These are phyloP conservation scores for Salix brachista DNA, from an alignment of 345 rosid genomes.

Conservation along the genomic window DNA sequence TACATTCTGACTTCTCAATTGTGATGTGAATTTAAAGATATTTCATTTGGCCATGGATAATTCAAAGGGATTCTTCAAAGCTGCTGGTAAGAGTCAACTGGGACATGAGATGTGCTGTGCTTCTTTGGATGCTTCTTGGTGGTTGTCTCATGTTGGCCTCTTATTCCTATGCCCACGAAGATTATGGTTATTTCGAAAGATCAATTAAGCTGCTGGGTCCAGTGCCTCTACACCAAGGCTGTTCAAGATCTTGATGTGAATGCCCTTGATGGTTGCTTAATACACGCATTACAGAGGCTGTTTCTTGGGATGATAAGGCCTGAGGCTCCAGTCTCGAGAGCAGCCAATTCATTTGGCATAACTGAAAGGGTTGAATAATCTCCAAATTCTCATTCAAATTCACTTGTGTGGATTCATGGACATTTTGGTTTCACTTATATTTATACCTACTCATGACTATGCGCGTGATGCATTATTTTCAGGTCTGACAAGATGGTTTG, in stretches of 20 bases:
- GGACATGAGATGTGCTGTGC: not conserved
- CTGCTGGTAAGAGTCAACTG: not conserved
- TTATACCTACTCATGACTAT: not conserved
- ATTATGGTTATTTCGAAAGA: not conserved
- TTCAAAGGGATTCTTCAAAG: not conserved
- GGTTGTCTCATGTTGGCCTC: not conserved
- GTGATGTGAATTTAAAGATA: not conserved
- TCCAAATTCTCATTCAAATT: not conserved
- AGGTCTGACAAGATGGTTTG: not conserved
- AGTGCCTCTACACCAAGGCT: not conserved
- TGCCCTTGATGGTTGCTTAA: not conserved
- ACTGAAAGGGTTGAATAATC: not conserved
- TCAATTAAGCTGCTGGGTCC: not conserved
- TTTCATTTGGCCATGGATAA: not conserved
- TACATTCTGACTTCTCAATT: not conserved
- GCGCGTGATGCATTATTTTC: not conserved
- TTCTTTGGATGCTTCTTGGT: not conserved
- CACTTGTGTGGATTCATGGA: not conserved
- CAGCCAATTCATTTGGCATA: not conserved
- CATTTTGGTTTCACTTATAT: not conserved
- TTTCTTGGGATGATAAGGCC: not conserved
- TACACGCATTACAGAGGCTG: not conserved
- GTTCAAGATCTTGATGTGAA: not conserved
- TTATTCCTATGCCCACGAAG: not conserved
- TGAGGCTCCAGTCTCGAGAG: not conserved